Evolutionary conservation across 768 basidiomycete genomes (phyloP), one percentile per base, ranked within the genome.

Genomic region (Baorangia bicolor): DNA sequence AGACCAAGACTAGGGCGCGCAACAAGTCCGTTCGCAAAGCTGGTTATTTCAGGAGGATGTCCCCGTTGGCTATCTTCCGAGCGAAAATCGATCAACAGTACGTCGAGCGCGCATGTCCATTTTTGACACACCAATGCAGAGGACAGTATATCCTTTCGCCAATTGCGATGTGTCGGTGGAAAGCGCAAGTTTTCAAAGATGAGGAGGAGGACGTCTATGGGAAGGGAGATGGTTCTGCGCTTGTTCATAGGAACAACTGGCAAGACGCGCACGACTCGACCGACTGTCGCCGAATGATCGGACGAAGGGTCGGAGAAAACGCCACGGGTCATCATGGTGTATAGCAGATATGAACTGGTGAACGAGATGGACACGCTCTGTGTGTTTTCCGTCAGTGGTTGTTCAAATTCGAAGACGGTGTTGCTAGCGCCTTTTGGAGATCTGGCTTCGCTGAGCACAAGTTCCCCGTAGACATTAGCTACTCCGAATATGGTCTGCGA

Each of bases 331-430:
- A 61, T 35, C 34, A 20, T 14, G 21, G 50, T 60, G 16, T 23
- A 42, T n/a, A 60, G 33, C 11, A 18, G 34, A 40, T 16, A 16
- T 13, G 45, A 48, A 39, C 53, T 49, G 27, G 38, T 31, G 30
- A 61, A 57, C n/a, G 58, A 53, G 31, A 61, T n/a, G 13, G 59
- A 61, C 9, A 61, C 59, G 31, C 48, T 61, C 43, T 61, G 51
- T 18, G 43, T 61, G 34, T 41, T 45, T n/a, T 39, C 53, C 13
- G 49, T 41, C 42, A 51, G 14, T 1, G 35, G 14, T n/a, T 49
- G 48, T 13, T 62, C 37, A 10, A 62, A 43, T 25, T 62, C 52
- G 20, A 62, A 58, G 20, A 55, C 11, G 28, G 38, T 62, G 12
- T 16, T 12, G 13, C 16, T 4, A 12, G 44, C 13, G 33, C 30